phyloP scores from a whole-genome alignment of 2,329 filamentous ascomycete species.

The Davidsoniella neocaledoniae region DNA sequence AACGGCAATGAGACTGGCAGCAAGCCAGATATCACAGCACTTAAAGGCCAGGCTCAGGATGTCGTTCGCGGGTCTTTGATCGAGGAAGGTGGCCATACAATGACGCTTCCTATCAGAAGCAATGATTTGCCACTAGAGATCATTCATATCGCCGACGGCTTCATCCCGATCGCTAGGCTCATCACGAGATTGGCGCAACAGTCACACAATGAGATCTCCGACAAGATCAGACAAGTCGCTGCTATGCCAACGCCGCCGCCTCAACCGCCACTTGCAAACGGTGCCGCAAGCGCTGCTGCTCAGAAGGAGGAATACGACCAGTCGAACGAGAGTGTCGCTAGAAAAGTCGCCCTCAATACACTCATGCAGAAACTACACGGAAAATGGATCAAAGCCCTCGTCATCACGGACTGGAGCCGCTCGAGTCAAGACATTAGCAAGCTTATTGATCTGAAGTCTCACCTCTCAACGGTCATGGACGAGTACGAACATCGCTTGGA shows the following conservation, averaged over 20 bases:
- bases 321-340: conserved; percentile 49
- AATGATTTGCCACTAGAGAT: conserved; percentile 46
- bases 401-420: conserved; percentile 80
- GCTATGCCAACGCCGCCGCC: conserved; percentile 42
- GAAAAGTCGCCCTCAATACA: conserved; percentile 58
- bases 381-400: conserved; percentile 83
- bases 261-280: conserved; percentile 24
- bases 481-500: conserved; percentile 44
- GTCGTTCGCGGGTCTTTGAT: neutral
- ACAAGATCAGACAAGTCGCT: conserved; percentile 52
- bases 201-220: conserved; percentile 61
- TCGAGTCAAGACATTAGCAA: conserved; percentile 65
- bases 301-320: conserved; percentile 26
- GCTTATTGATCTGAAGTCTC: conserved; percentile 71
- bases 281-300: conserved; percentile 22
- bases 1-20: conserved; percentile 27
- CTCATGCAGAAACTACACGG: conserved; percentile 67
- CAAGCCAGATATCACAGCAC: conserved; percentile 19
- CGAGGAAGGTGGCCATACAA: conserved; percentile 1
- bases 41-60: conserved; percentile 18
- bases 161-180: conserved; percentile 58
- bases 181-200: conserved; percentile 67
- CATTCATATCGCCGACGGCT: conserved; percentile 56
- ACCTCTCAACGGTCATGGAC: conserved; percentile 47
- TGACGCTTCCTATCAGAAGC: conserved; percentile 22